Percentiles rank a stretch among this genome's conserved stretches.
These are phyloP conservation scores for carrot (Daucus carota) DNA, from an alignment of 129 eudicot species.

Conservation along the genomic window DH1_v3.0 NC_030386.2:31031501-31032000, in stretches of 20 bases:
- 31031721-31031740: too few species aligned
- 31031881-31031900: slow-evolving; percentile 81
- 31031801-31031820: background rate
- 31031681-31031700: background rate
- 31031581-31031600: background rate
- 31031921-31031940: slow-evolving; percentile 94
- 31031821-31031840: background rate
- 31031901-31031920: slow-evolving; percentile 78
- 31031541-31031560: background rate
- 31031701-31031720: background rate
- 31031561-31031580: background rate
- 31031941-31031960: slow-evolving; percentile 93
- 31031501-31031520: background rate
- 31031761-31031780: too few species aligned
- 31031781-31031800: background rate
- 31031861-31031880: slow-evolving; percentile 79
- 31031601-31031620: background rate
- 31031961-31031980: slow-evolving; percentile 93
- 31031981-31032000: slow-evolving; percentile 98
- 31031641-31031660: background rate
- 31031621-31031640: background rate
- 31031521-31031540: background rate
- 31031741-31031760: too few species aligned
- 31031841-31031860: background rate
- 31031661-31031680: background rate